A percentile compares a stretch with the other conserved stretches of the same genome.
Evolutionary conservation across 2,329 filamentous ascomycete genomes (phyloP).

Genomic region (Nigrospora oryzae): DNA sequence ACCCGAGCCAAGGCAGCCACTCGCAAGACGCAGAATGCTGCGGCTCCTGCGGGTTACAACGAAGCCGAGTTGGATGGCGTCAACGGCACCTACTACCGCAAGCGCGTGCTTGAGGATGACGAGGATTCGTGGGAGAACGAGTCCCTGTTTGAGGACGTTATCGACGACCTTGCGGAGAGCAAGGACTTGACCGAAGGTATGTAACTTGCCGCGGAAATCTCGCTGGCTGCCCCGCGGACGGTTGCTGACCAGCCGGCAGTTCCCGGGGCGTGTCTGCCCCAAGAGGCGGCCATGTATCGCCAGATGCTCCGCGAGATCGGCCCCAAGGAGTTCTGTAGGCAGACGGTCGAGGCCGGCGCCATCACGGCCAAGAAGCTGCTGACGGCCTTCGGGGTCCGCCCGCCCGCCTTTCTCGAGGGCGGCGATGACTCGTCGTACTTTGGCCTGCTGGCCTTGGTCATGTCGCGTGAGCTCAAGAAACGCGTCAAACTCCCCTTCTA

Average conservation of each 20-base stretch:
- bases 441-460: conserved; percentile 64
- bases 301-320: conserved; percentile 67
- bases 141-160: conserved; percentile 36
- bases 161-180: conserved; percentile 35
- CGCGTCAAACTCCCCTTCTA: conserved; percentile 70
- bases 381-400: conserved; percentile 73
- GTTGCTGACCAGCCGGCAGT: conserved; percentile 1
- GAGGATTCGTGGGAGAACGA: conserved; percentile 31
- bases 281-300: conserved; percentile 62
- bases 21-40: too few species aligned
- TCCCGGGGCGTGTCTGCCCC: conserved; percentile 27
- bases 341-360: conserved; percentile 58
- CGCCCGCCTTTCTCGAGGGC: conserved; percentile 66
- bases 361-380: conserved; percentile 77
- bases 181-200: conserved; percentile 25
- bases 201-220: too few species aligned
- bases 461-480: conserved; percentile 73
- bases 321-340: conserved; percentile 66
- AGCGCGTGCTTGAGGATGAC: conserved; percentile 7
- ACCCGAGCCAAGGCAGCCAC: too few species aligned
- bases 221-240: conserved; percentile 4
- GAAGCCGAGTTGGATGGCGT: too few species aligned
- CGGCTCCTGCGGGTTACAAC: too few species aligned
- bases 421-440: conserved; percentile 68
- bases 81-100: too few species aligned